phyloP scores from a whole-genome alignment of 2,329 filamentous ascomycete genomes.

The Diaporthe longicolla region DNA sequence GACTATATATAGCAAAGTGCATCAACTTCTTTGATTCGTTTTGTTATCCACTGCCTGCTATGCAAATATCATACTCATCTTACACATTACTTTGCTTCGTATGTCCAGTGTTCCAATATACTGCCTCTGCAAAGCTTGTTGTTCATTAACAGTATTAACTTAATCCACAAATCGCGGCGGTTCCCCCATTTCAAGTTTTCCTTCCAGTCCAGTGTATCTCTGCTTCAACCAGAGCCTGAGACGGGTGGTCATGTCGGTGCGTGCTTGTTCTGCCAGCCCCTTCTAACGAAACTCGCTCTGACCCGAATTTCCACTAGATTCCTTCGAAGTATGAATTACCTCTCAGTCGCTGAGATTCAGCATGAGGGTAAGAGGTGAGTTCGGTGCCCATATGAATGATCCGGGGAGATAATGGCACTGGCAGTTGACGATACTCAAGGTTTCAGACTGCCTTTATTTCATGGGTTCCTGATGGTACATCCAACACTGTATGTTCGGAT shows the following conservation, averaged over 20 bases:
- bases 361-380: neutral
- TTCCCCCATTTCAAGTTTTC: neutral
- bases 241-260: neutral
- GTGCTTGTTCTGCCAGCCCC: neutral
- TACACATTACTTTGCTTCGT: neutral
- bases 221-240: neutral
- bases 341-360: neutral
- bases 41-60: neutral
- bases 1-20: neutral
- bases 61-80: neutral
- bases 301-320: neutral
- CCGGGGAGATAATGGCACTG: neutral
- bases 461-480: slow-evolving; percentile 4
- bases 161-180: neutral
- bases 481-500: neutral
- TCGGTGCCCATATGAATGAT: neutral
- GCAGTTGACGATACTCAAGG: neutral
- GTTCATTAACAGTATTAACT: neutral
- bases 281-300: neutral
- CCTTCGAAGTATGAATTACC: neutral
- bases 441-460: neutral
- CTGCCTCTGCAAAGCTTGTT: neutral
- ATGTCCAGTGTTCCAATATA: neutral
- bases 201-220: neutral
- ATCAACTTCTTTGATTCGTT: no score